Conservation (phyloP, 2,329 filamentous ascomycete species). For the Neocatenulostroma microsporum region DNA sequence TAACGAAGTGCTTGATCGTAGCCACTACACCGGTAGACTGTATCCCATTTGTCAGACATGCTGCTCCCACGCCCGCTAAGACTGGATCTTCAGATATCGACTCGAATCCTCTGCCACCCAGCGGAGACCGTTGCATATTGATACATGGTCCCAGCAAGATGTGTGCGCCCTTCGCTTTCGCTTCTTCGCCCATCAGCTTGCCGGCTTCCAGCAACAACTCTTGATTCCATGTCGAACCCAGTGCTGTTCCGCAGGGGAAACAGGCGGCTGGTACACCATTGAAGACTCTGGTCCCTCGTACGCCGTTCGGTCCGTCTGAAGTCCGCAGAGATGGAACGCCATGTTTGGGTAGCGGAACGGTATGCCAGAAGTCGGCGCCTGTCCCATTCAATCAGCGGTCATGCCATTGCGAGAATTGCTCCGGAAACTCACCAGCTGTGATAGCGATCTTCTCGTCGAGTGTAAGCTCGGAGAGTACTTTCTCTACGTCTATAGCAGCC, state of each 20-base stretch:
- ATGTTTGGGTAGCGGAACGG: constrained; percentile 51
- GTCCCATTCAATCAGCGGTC: background rate
- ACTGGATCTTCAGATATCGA: constrained; percentile 78
- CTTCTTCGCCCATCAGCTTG: constrained; percentile 62
- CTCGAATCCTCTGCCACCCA: constrained; percentile 81
- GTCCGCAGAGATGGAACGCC: constrained; percentile 58
- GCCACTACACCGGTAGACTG: constrained; percentile 68
- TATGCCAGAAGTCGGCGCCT: constrained; percentile 60
- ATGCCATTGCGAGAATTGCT: no score
- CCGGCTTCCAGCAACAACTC: constrained; percentile 63
- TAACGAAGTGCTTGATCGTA: constrained; percentile 70
- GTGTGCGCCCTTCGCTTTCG: constrained; percentile 64
- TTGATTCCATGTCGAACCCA: constrained; percentile 73
- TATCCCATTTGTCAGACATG: constrained; percentile 53
- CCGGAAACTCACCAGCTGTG: constrained; percentile 18
- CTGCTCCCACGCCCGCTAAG: constrained; percentile 64
- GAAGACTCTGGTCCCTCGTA: constrained; percentile 61
- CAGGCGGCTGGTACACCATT: constrained; percentile 58
- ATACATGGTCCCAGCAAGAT: constrained; percentile 70
- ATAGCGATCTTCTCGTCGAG: constrained; percentile 26
- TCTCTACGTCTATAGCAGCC: constrained; percentile 20
- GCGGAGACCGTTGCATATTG: constrained; percentile 72
- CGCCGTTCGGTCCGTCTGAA: constrained; percentile 63
- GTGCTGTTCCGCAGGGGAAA: constrained; percentile 67
- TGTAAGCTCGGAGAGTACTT: constrained; percentile 24